Base-by-base conservation (phyloP, 148 eudicot species). In the Rhododendron kiyosumense region DNA sequence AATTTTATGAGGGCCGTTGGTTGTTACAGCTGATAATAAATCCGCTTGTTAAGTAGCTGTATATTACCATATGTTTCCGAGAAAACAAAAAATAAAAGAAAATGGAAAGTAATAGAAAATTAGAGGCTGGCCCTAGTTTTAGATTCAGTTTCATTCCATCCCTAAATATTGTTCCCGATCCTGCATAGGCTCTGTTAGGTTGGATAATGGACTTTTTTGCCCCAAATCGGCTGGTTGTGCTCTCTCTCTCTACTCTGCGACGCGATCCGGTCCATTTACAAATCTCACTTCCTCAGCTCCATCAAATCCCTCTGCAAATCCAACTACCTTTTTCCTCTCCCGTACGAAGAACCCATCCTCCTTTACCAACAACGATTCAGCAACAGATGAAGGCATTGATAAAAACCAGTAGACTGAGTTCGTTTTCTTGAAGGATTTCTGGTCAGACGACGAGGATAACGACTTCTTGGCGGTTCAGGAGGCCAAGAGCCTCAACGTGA, bases 401-500 rank as follows among this genome's bases (percentile, higher is more conserved):
- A 36, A 36, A 36, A 36, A 36, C 38, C 38, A 36, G 38, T 3
- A 36, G 45, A 41, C 71, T 85, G 99, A 93, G 61, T 93, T 84
- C 86, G 99, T 96, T 17, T 96, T 88, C 82, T 86, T 88, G n/a
- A 97, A 97, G 90, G 98, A 90, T 46, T 91, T 78, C 24, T 83
- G 84, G 67, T 77, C 57, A 1, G 85, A 77, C 77, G 96, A 89
- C 0, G 90, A 91, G 57, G 76, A 71, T 2, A 14, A 13, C 14
- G 93, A 80, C 32, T 81, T 91, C 13, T 87, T 92, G 77, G 94
- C 95, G 78, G 85, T 95, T 90, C 90, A 82, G 46, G 99, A 96
- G 81, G 96, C 96, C 24, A 97, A 89, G 89, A 95, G 98, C 82
- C 92, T 97, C 26, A 92, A 97, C 49, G 89, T 94, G 26, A 97